These are phyloP conservation scores for Candida mesenterica DNA, from an alignment of 1,139 yeast species.

Conservation along the genomic window DNA sequence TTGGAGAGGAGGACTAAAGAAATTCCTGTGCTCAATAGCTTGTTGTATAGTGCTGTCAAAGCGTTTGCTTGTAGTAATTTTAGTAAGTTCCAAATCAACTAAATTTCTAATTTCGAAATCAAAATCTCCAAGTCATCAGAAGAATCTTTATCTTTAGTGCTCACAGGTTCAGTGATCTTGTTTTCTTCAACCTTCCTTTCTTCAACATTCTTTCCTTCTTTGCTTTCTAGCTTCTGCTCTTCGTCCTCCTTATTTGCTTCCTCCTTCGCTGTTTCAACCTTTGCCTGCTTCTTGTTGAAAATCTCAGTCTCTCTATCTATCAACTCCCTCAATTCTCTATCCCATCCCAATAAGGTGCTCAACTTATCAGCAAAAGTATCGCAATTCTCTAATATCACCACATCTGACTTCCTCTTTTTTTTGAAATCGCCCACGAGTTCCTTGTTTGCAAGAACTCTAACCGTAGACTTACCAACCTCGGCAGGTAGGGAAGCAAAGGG, in stretches of 20 bases:
- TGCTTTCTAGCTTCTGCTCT: neutral
- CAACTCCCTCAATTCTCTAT: constrained; percentile 42
- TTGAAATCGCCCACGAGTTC: constrained; percentile 76
- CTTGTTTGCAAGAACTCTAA: constrained; percentile 67
- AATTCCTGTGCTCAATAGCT: no score
- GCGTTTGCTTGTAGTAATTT: no score
- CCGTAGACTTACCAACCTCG: constrained; percentile 49
- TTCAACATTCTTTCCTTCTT: neutral
- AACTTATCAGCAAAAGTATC: constrained; percentile 59
- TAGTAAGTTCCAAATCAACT: no score
- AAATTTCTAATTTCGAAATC: constrained; percentile 10
- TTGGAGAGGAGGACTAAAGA: no score
- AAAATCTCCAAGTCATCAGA: constrained; percentile 7
- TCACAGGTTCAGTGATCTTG: neutral
- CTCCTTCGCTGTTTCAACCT: constrained; percentile 7
- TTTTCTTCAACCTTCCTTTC: neutral
- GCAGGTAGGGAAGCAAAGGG: constrained; percentile 87
- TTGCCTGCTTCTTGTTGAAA: constrained; percentile 7
- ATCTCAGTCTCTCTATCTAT: constrained; percentile 18
- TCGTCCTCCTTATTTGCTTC: constrained; percentile 2
- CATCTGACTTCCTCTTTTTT: constrained; percentile 51
- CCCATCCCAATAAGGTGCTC: constrained; percentile 65
- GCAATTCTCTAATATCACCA: constrained; percentile 58
- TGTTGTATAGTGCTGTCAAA: no score
- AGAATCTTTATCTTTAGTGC: neutral